Evolutionary conservation across 805 yeast genomes (phyloP).

Genomic region (Yarrowia sp.): DNA sequence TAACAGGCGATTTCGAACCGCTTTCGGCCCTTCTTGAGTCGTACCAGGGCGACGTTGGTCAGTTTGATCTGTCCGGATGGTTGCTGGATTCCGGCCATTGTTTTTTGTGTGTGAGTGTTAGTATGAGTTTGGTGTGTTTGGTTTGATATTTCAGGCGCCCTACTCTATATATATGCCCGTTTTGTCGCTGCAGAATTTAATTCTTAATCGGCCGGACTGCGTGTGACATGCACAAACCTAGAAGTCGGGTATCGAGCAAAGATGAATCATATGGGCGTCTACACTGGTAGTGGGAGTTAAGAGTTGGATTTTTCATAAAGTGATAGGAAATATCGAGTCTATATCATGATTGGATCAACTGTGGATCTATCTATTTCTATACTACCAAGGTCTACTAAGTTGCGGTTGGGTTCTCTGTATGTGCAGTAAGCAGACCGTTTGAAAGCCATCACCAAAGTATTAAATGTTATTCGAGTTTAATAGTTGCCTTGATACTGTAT

Average conservation of each 20-base stretch:
- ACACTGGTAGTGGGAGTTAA: not conserved
- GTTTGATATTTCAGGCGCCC: not conserved
- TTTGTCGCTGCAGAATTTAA: slow-evolving; percentile 1
- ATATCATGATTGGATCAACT: no score
- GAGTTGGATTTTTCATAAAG: no score
- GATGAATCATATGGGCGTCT: slow-evolving; percentile 10
- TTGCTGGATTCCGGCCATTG: slow-evolving; percentile 65
- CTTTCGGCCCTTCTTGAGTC: slow-evolving; percentile 83
- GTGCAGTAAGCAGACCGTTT: not conserved
- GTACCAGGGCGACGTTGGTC: slow-evolving; percentile 90
- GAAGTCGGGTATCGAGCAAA: slow-evolving; percentile 2
- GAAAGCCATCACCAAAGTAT: not conserved
- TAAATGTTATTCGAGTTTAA: not conserved
- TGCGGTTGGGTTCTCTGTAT: not conserved
- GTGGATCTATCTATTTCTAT: not conserved
- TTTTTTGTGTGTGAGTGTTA: slow-evolving; percentile 5
- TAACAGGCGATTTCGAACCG: slow-evolving; percentile 95
- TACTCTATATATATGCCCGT: not conserved
- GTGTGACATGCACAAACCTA: not conserved
- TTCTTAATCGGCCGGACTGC: not conserved
- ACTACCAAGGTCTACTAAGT: no score
- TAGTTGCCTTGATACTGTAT: not conserved
- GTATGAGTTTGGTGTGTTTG: slow-evolving; percentile 3
- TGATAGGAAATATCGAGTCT: no score
- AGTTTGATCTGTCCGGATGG: slow-evolving; percentile 85